Base-by-base conservation (phyloP, 305 asterid genomes). In the Fraxinus sp. region DNA sequence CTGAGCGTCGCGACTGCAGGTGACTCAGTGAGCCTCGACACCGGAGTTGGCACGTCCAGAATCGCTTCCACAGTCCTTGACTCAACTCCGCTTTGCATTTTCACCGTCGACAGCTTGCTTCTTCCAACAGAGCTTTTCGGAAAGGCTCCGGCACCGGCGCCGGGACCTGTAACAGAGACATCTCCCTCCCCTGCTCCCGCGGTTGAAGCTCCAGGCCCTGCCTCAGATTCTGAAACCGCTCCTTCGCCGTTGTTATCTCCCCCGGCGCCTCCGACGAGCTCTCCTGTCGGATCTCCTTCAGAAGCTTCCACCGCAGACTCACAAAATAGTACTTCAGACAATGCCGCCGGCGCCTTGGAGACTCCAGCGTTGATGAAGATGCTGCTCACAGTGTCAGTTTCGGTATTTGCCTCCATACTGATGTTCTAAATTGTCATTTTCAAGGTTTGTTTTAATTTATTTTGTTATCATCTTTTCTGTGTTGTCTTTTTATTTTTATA, bases 51-150 rank as follows among this genome's bases (percentile, higher is more conserved):
- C 86, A 59, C 89, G 1, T 94, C 98, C 9, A 86, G 98, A 18
- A 85, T 95, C 80, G 98, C 99, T 7, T 92, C 97, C 18, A 95
- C 98, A 0, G 93, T 95, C 59, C 83, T 94, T 44, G 99, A 95
- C 74, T 88, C 97, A 0, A 92, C 99, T 2, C 99, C 99, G 7
- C 88, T 95, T 83, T 89, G 91, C 84, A 93, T 95, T 82, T 94
- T 90, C 90, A 94, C 97, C 24, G 93, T 95, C 32, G 99, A 95
- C 20, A 91, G 86, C 44, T 79, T 95, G 59, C 94, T 95, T 44
- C 97, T 95, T 2, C 99, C 99, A 1, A 88, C 85, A 3, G 99
- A 95, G 85, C 89, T 95, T 32, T 95, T 90, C 87, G 99, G 98
- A 0, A 85, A 80, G 77, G 87, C 98, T 44, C 98, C 98, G 0